These are phyloP conservation scores for Lentinula sp. DNA, from an alignment of 768 basidiomycete species.

Conservation along the genomic window DNA sequence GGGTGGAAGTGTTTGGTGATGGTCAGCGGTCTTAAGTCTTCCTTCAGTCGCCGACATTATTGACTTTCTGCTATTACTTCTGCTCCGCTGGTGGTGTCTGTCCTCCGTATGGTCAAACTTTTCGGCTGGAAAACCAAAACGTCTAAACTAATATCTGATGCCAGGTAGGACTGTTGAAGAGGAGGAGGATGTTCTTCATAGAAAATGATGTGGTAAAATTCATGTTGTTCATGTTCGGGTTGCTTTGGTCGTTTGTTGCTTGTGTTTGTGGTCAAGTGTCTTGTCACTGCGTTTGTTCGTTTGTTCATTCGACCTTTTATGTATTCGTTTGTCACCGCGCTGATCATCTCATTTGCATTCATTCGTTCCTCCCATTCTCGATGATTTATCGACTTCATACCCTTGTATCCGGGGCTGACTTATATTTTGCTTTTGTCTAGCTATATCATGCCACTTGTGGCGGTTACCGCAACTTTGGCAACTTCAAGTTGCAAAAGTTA, in stretches of 20 bases:
- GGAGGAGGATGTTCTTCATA: conserved; percentile 30
- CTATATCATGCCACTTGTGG: conserved; percentile 37
- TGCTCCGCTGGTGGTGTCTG: conserved; percentile 31
- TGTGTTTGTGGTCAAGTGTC: no score
- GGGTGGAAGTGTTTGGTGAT: conserved; percentile 39
- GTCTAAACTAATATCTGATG: conserved; percentile 29
- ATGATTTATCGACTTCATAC: no score
- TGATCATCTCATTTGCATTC: neutral
- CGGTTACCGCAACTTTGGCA: conserved; percentile 40
- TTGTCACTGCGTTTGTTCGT: no score
- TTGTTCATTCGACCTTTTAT: no score
- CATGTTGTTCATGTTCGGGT: no score
- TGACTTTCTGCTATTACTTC: conserved; percentile 14
- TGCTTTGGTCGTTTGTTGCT: no score
- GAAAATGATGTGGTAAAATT: conserved; percentile 28
- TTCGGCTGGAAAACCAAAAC: conserved; percentile 45
- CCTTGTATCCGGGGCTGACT: no score
- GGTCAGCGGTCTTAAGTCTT: conserved; percentile 14
- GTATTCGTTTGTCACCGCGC: no score
- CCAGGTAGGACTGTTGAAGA: conserved; percentile 34
- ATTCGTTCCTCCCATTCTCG: no score
- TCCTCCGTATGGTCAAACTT: conserved; percentile 43
- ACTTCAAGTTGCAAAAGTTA: no score
- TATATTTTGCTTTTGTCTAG: conserved; percentile 19
- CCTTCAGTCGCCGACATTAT: no score